Evolutionary conservation across 257 asterid genomes (phyloP).

Genomic region (Petunia axillaris): DNA sequence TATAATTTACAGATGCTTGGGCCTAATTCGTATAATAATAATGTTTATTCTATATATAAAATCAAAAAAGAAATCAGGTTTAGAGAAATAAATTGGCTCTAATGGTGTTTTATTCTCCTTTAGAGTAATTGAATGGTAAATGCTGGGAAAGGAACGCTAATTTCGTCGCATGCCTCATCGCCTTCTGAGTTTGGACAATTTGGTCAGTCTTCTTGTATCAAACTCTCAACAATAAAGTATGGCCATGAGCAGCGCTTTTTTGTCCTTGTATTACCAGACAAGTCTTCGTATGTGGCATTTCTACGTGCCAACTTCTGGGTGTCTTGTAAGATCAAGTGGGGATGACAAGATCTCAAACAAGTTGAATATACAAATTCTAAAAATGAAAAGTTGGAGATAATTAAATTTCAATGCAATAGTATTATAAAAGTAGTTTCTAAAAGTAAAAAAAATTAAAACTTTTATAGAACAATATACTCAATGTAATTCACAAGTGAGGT

Average conservation of each 20-base stretch:
- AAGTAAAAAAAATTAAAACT: no score
- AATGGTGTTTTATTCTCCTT: no score
- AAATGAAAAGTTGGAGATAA: no score
- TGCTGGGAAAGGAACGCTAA: neutral
- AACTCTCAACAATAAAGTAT: neutral
- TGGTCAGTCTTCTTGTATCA: neutral
- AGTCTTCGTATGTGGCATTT: neutral
- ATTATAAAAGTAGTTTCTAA: no score
- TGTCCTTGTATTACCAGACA: neutral
- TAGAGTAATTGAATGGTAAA: neutral
- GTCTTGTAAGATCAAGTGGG: neutral
- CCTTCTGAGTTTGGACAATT: neutral
- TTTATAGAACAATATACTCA: no score
- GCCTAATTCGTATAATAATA: no score
- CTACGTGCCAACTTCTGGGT: neutral
- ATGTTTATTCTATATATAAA: no score
- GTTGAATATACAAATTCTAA: neutral
- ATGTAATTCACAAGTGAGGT: no score
- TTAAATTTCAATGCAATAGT: no score
- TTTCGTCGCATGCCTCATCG: neutral
- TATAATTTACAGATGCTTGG: no score
- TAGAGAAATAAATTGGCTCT: no score
- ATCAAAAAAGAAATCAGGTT: no score
- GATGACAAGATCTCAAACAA: neutral
- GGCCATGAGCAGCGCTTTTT: neutral